phyloP scores from a whole-genome alignment of 768 basidiomycete genomes.

The Leccinum uliginosum region DNA sequence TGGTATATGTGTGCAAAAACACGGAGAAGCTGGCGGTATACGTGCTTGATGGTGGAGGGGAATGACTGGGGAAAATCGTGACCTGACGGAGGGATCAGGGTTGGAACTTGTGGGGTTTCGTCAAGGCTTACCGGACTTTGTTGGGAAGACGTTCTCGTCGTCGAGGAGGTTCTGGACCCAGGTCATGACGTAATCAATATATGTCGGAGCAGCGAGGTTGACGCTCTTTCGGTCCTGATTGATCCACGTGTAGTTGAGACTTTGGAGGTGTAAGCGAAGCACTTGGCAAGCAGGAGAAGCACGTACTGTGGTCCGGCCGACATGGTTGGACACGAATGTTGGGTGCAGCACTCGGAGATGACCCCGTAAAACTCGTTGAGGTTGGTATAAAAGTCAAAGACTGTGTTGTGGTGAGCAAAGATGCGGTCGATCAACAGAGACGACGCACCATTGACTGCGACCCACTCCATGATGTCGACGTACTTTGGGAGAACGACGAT shows the following conservation, averaged over 20 bases:
- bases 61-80: constrained; percentile 85
- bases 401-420: constrained; percentile 36
- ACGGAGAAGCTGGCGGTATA: constrained; percentile 94
- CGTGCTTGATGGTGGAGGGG: constrained; percentile 85
- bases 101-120: not conserved
- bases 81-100: constrained; percentile 42
- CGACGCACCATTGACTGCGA: constrained; percentile 83
- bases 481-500: constrained; percentile 97
- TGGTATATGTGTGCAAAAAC: constrained; percentile 98
- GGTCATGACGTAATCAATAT: constrained; percentile 98
- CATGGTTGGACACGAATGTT: constrained; percentile 89
- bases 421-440: not conserved
- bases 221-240: constrained; percentile 88
- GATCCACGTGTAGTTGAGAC: constrained; percentile 92
- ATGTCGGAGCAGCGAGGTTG: constrained; percentile 86
- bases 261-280: constrained; percentile 26
- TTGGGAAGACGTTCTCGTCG: constrained; percentile 92
- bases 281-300: not conserved
- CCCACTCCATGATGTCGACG: constrained; percentile 95
- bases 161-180: constrained; percentile 93
- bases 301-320: constrained; percentile 80
- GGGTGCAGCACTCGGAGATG: constrained; percentile 88
- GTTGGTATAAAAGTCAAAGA: constrained; percentile 97
- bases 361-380: constrained; percentile 96
- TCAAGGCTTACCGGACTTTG: constrained; percentile 73